phyloP scores from a whole-genome alignment of 257 asterid genomes.

The Leptodermis oblonga region DNA sequence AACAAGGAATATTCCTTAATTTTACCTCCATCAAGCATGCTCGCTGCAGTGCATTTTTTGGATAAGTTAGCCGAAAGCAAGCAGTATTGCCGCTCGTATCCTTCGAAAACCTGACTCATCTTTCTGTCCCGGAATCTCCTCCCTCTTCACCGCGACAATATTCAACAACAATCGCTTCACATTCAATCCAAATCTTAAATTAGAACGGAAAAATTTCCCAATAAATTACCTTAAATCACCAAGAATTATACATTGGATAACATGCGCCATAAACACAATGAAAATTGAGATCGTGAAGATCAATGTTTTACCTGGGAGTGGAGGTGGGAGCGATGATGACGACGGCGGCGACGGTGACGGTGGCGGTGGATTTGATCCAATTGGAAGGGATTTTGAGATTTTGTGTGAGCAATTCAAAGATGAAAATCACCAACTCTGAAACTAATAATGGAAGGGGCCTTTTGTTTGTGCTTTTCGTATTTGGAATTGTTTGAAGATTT shows the following conservation, averaged over 20 bases:
- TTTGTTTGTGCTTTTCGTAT: not conserved
- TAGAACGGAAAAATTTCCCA: not conserved
- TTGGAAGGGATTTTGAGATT: not conserved
- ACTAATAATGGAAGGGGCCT: not conserved
- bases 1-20: not conserved
- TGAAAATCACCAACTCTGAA: not conserved
- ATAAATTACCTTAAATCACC: not conserved
- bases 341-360: not conserved
- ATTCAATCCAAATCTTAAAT: slow-evolving; percentile 1
- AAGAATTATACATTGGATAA: not conserved
- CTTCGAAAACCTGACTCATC: slow-evolving; percentile 82
- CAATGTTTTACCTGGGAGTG: slow-evolving; percentile 9
- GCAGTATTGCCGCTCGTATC: slow-evolving; percentile 80
- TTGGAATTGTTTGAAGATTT: not conserved
- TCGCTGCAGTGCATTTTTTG: slow-evolving; percentile 50
- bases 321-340: slow-evolving; percentile 3
- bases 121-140: slow-evolving; percentile 9
- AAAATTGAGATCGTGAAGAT: slow-evolving; percentile 5
- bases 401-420: not conserved
- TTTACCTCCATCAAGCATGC: slow-evolving; percentile 66
- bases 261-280: not conserved
- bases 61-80: slow-evolving; percentile 71
- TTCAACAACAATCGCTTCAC: slow-evolving; percentile 4
- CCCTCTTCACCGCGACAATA: slow-evolving; percentile 28
- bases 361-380: not conserved